These are phyloP conservation scores for Pestalotiopsis fici DNA, from an alignment of 2,329 filamentous ascomycete species.

Conservation along the genomic window DNA sequence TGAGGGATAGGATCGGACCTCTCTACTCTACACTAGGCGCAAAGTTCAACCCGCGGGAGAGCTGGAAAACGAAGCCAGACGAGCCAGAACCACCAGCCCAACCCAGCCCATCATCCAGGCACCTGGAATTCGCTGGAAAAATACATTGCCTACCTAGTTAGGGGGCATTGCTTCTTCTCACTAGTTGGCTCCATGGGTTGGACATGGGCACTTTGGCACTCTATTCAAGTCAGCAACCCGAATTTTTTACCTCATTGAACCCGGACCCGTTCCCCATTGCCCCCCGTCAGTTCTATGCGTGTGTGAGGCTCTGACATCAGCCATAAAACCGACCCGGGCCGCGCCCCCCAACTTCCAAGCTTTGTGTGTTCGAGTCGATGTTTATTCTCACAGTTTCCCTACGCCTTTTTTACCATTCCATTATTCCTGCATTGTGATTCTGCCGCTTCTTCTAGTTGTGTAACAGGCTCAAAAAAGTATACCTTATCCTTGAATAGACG, in stretches of 20 bases:
- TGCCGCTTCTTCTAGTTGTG: neutral
- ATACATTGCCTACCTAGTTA: neutral
- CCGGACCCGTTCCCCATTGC: slow-evolving; percentile 2
- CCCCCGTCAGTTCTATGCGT: neutral
- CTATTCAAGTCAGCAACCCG: slow-evolving; percentile 2
- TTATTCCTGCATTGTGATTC: neutral
- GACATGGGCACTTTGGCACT: neutral
- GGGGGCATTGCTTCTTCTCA: neutral
- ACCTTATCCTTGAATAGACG: neutral
- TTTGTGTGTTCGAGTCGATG: neutral
- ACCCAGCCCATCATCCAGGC: neutral
- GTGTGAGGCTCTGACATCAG: slow-evolving; percentile 13
- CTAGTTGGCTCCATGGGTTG: neutral
- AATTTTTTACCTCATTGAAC: slow-evolving; percentile 8
- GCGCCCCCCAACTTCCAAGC: neutral
- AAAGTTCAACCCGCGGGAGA: slow-evolving; percentile 5
- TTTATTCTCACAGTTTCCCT: neutral
- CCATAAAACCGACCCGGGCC: slow-evolving; percentile 8
- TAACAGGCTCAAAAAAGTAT: neutral
- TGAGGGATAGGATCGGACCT: neutral
- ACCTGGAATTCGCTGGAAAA: slow-evolving; percentile 1
- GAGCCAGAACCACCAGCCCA: neutral
- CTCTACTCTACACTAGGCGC: neutral
- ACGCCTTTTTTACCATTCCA: neutral
- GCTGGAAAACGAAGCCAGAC: neutral